Base-by-base conservation (phyloP, 148 eudicot genomes). In the Silene conica region DNA sequence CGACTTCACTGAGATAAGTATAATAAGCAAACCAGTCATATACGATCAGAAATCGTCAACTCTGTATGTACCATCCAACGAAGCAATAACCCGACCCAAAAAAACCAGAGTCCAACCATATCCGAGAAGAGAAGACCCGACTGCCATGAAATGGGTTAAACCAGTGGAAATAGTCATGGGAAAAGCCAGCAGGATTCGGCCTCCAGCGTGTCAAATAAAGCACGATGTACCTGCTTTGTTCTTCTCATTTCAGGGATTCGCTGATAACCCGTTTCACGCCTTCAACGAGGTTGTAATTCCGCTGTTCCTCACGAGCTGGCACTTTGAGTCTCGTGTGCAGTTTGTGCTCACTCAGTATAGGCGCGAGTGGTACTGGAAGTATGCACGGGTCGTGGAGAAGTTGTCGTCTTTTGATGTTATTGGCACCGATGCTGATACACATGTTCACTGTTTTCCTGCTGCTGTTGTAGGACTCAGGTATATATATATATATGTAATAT, bases 161-260 rank as follows among this genome's bases (percentile, higher is more conserved):
- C 82, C 93, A 2, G 84, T 86, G 3, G 71, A 86, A 18, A 76
- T 89, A 59, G 26, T 87, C 3, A 80, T 70, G 2, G 88, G 82
- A 68, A 76, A 74, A 22, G 14, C 21, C n/a, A 54, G 56, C 56
- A 59, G 20, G 16, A 80, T 60, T 22, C 52, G 76, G 67, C 50
- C 80, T 16, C 87, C 87, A 13, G 70, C 77, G 28, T 90, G 95
- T 67, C 58, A 82, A 14, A 77, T 83, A 69, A 80, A 25, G 55
- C 91, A 89, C 75, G 12, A 77, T 10, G 85, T 77, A 15, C 89
- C 94, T 3, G 93, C 86, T 0, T 54, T 87, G 54, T 9, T 89
- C n/a, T 89, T 85, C 84, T 58, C 83, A 16, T 80, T 75, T 67
- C 79, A 78, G 0, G 83, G 83, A 41, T 80, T 65, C 43, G 67